Base-by-base conservation (phyloP, 1,284 basidiomycete genomes). In the Vanrija sp. region DNA sequence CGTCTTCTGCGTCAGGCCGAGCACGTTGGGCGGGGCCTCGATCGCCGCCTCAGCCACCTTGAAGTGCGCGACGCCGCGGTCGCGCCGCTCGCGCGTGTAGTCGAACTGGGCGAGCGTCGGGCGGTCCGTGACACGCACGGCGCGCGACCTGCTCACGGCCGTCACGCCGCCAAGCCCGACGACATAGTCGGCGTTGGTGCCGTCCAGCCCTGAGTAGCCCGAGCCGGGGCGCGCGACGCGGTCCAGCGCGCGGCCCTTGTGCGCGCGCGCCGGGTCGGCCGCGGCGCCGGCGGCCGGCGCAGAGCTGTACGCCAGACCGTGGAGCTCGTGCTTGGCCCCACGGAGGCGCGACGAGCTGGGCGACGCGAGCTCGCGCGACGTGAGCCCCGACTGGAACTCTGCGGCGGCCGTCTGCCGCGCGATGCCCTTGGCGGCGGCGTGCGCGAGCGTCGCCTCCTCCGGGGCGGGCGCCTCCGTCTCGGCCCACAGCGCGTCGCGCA, bases 161-260 rank as follows among this genome's bases (percentile, higher is more conserved):
- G 72, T 73, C 18, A 73, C 9, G 22, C 72, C 73, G 18, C 69
- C 75, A 10, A 73, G n/a, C n/a, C 65, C 63, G 44, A 74, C 64
- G 9, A 72, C 65, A 60, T 59, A 72, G 15, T 62, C 61, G 9
- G 58, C 23, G 47, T 68, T 66, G 10, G 54, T 61, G 62, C 56
- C 49, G 31, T 53, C 51, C 12, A 12, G 4, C 12, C 31, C 31
- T 68, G 62, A 15, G 67, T 45, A 3, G 52, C 63, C 38, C 59
- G 42, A 8, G 59, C 65, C 23, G 35, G 25, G 19, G 49, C 43
- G 36, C 24, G 48, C 4, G 24, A 38, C 15, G 25, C 43, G 45
- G 59, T 61, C 53, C 38, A 61, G 55, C n/a, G 49, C 56, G 39
- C 59, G 55, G 16, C 59, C 59, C 43, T 49, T 52, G 45, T 57